Conservation (phyloP, 192 early-diverging fungal genomes). For the Linnemannia elongata region DNA sequence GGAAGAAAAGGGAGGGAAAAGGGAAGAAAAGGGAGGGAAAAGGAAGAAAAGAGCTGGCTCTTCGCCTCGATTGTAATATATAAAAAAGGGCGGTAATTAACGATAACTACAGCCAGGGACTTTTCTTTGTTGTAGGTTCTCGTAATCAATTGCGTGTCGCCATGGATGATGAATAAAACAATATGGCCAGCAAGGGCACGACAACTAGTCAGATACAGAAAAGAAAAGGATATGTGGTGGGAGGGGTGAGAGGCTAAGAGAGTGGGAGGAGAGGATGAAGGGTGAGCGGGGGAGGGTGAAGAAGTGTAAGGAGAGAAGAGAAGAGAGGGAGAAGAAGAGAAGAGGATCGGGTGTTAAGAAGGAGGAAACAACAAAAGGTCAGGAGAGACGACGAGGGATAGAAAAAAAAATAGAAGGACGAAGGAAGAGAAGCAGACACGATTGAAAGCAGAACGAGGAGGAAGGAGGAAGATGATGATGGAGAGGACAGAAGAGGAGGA, state of each 20-base stretch:
- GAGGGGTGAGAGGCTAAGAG: background rate
- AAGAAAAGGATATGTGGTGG: background rate
- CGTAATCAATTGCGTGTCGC: background rate
- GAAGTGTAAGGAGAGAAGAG: background rate
- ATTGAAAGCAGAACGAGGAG: background rate
- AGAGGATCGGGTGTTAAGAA: background rate
- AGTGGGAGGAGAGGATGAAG: background rate
- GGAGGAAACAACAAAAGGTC: background rate
- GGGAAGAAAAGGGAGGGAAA: background rate
- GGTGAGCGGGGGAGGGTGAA: background rate
- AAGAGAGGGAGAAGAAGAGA: background rate
- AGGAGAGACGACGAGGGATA: background rate
- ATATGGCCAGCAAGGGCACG: too few species aligned
- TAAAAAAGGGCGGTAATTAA: constrained; percentile 7
- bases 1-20: background rate
- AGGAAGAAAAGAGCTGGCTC: background rate
- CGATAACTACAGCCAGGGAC: background rate
- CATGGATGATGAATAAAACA: background rate
- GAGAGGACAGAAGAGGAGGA: background rate
- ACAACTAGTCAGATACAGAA: background rate
- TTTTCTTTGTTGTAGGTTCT: background rate
- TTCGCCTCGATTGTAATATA: background rate
- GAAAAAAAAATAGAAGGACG: background rate
- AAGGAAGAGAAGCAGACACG: background rate
- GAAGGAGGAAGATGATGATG: background rate